Evolutionary conservation across 225 moss, liverwort and hornwort genomes (phyloP), one percentile per base, ranked within the genome.

Genomic region (Lunularia cruciata): DNA sequence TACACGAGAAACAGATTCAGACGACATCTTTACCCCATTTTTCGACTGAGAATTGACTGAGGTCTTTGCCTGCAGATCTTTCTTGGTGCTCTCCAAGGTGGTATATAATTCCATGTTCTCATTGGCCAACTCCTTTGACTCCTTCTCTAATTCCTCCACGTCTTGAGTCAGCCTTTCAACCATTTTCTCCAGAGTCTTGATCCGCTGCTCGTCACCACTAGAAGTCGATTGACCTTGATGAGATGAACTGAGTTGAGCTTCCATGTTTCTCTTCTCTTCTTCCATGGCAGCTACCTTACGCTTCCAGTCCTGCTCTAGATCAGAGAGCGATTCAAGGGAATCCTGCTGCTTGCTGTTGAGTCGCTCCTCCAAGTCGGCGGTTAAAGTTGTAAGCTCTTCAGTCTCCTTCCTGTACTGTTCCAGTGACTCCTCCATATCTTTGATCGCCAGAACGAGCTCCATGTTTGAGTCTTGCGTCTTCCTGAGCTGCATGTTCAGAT

Each of bases 71-170:
- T 64, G 63, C n/a, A 34, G 6, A 67, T 87, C 82, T 63, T 65
- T 70, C 57, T 73, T 89, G 68, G 75, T 49, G 34, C 61, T 63
- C 74, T 87, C 80, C 68, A 88, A 65, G 42, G 86, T 91, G 33
- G 83, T 58, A 51, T 81, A 81, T 59, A 94, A 82, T 38, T 91
- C 89, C 47, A 76, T 35, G 61, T 88, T 94, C 65, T 94, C 94
- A 77, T 94, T 86, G 18, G 88, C 80, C 73, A 95, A 68, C 42
- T 86, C 91, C 57, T 71, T 85, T 20, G 82, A 77, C 47, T 95
- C 94, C 10, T 79, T 76, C 76, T 95, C 94, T 48, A 95, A 51
- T 49, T 95, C 94, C 73, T 95, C 94, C 46, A 95, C 94, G 72
- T 89, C 94, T 70, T 81, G 77, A 32, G 91, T 89, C 79, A 95